A percentile compares a stretch with the other conserved stretches of the same genome.
These are phyloP conservation scores for Sporothrix curviconia DNA, from an alignment of 2,329 filamentous ascomycete genomes.

Conservation along the genomic window DNA sequence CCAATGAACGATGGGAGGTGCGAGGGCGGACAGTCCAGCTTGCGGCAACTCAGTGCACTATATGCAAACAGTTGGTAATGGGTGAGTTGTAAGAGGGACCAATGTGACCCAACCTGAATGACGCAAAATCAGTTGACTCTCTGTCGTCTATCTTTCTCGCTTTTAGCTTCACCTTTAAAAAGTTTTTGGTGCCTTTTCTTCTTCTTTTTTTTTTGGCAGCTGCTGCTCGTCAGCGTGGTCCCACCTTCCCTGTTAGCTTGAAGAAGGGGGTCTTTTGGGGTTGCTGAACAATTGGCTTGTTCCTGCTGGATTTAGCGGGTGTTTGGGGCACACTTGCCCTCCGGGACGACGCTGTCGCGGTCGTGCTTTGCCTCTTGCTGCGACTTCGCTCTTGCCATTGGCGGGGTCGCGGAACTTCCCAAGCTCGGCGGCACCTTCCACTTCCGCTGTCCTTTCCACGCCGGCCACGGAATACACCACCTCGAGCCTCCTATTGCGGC, in stretches of 20 bases:
- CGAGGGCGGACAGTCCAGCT: too few relatives aligned
- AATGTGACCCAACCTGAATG: not conserved
- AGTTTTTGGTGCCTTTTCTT: not conserved
- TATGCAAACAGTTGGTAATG: too few relatives aligned
- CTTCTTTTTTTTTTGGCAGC: not conserved
- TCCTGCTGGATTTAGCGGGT: not conserved
- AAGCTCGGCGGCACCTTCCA: slow-evolving; percentile 2
- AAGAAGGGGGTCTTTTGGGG: too few relatives aligned
- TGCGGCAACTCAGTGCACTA: too few relatives aligned
- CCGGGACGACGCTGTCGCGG: not conserved
- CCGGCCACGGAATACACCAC: not conserved
- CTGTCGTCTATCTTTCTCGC: not conserved
- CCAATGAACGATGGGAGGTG: too few relatives aligned
- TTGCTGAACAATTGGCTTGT: too few relatives aligned
- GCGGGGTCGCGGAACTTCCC: not conserved
- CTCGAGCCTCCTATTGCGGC: too few relatives aligned
- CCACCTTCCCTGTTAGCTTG: too few relatives aligned
- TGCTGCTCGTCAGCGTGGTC: too few relatives aligned
- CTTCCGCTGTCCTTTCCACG: too few relatives aligned
- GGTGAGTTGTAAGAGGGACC: not conserved
- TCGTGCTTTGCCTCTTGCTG: not conserved
- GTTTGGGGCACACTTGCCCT: too few relatives aligned
- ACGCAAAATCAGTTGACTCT: slow-evolving; percentile 7
- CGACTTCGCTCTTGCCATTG: not conserved
- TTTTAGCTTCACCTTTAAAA: slow-evolving; percentile 1